Base-by-base conservation (phyloP, 495 filamentous ascomycete species). In the Tuber microsphaerosporum region DNA sequence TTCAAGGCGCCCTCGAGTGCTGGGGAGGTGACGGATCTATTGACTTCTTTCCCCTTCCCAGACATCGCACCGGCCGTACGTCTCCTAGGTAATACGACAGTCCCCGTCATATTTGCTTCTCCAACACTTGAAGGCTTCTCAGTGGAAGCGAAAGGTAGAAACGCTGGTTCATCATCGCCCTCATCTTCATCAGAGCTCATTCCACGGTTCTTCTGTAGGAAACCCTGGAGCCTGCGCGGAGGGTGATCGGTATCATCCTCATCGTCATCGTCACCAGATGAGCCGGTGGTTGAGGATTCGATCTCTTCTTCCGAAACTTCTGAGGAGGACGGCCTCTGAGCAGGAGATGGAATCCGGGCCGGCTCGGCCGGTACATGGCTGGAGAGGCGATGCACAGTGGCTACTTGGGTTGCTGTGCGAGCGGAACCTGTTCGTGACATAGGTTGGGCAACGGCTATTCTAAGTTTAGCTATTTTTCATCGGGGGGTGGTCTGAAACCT, bases 101-200 rank as follows among this genome's bases (percentile, higher is more conserved):
- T 79, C 12, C 73, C 77, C 31, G 77, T 71, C 77, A 79, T 79
- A 41, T 74, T 74, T 42, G 65, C 70, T 17, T 79, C 77, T 17
- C 72, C 45, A 37, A 71, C 71, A 14, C 45, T 31, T 3, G 22
- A n/a, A 6, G 65, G 26, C 10, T 80, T 76, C 39, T 81, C 79
- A 69, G 51, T 71, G n/a, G 75, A 74, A 45, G 81, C 75, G 51
- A 92, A 89, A 1, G 94, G 93, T 3, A 95, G 87, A 80, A 94
- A 97, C 0, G 92, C 90, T 1, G 92, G 92, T 70, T 87, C 86
- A 43, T 86, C 86, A 19, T 89, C 88, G 69, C 89, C 88, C 51
- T 89, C 89, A 42, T 90, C 89, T 12, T 87, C 86, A 37, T 89
- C 87, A 43, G 87, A 87, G 41, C 85, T 84, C 39, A 80, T 74